Evolutionary conservation across 2,329 filamentous ascomycete genomes (phyloP).

Genomic region (Aspergillus fumigatus): DNA sequence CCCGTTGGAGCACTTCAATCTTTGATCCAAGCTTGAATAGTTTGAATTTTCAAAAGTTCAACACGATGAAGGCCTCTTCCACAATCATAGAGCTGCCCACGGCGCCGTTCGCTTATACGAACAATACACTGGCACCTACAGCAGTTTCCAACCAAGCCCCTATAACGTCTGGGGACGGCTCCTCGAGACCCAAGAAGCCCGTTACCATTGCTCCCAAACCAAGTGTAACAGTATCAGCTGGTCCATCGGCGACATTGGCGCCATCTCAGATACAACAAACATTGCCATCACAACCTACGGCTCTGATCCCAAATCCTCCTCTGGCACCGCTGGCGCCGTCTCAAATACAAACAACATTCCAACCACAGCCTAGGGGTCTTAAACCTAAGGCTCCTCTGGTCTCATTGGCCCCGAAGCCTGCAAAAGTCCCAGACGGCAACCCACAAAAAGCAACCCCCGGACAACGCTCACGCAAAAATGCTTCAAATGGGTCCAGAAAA

Average conservation of each 20-base stretch:
- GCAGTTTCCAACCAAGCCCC: conserved; percentile 4
- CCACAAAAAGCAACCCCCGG: conserved; percentile 9
- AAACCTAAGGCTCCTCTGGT: neutral
- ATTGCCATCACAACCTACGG: neutral
- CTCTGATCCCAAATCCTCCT: too few species aligned
- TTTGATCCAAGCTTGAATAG: conserved; percentile 1
- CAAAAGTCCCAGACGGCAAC: conserved; percentile 4
- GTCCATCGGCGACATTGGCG: neutral
- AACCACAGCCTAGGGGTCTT: neutral
- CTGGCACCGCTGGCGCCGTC: neutral
- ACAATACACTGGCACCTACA: conserved; percentile 9
- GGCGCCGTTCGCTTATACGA: conserved; percentile 17
- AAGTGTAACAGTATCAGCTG: neutral
- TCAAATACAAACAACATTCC: neutral
- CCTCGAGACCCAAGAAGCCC: conserved; percentile 3
- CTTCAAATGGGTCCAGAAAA: conserved; percentile 12
- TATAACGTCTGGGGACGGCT: conserved; percentile 2
- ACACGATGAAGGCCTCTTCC: conserved; percentile 22
- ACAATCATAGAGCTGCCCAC: conserved; percentile 22
- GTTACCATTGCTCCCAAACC: conserved; percentile 13
- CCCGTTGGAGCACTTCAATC: conserved; percentile 9
- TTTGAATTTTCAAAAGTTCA: conserved; percentile 2
- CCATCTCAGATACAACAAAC: neutral
- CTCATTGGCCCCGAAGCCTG: conserved; percentile 2
- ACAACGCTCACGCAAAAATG: conserved; percentile 15